These are phyloP conservation scores for Dioszegia crocea DNA, from an alignment of 768 basidiomycete species.

Conservation along the genomic window DNA sequence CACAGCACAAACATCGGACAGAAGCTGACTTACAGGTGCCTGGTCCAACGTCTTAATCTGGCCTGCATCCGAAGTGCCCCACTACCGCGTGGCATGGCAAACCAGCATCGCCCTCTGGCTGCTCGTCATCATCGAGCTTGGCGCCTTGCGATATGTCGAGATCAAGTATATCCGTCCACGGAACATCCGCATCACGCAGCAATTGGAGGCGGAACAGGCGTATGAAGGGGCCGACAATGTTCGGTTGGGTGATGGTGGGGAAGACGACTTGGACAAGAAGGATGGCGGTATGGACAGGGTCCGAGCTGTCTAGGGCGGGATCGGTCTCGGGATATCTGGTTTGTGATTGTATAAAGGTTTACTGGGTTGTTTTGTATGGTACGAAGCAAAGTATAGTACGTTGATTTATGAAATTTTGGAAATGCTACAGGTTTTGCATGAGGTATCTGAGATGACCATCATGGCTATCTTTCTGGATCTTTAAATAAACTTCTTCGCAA, in stretches of 20 bases:
- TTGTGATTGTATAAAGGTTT: not conserved
- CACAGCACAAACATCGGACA: not conserved
- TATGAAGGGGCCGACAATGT: constrained; percentile 3
- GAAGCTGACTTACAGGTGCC: constrained; percentile 13
- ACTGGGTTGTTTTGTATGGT: no score
- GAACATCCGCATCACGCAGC: constrained; percentile 6
- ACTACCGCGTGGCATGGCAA: constrained; percentile 38
- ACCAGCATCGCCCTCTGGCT: constrained; percentile 37
- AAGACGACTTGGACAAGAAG: constrained; percentile 1
- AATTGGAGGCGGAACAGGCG: not conserved
- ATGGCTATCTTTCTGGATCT: no score
- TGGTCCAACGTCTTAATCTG: constrained; percentile 43
- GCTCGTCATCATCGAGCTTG: constrained; percentile 29
- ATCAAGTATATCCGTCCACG: constrained; percentile 21
- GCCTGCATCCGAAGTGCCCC: constrained; percentile 38
- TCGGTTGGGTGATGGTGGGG: not conserved
- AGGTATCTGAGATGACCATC: no score
- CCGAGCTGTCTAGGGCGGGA: not conserved
- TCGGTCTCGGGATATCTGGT: not conserved
- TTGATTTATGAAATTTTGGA: no score
- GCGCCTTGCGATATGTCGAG: constrained; percentile 29
- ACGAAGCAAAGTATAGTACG: no score
- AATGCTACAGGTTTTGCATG: no score
- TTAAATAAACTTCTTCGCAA: constrained; percentile 22
- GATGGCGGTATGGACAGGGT: not conserved